Conservation (phyloP, 2,329 filamentous ascomycete species). For the Colletotrichum caudatum region DNA sequence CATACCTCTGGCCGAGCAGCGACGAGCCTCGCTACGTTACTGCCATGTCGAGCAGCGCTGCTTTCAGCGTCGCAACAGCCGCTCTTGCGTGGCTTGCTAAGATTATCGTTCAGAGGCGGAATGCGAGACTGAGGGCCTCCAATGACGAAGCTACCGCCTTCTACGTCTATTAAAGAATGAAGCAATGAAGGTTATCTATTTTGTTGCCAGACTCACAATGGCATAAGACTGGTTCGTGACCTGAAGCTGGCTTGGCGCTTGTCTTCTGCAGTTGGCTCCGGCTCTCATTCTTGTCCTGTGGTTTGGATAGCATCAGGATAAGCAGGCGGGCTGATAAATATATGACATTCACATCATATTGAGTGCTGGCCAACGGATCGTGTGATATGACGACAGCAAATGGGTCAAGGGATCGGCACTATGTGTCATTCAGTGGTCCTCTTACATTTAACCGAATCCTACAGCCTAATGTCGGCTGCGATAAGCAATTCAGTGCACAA, state of each 20-base stretch:
- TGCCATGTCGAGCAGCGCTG: conserved; percentile 50
- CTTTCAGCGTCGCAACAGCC: conserved; percentile 53
- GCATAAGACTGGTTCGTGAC: too few relatives aligned
- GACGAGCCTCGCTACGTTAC: conserved; percentile 55
- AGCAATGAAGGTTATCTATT: neutral
- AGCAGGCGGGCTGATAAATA: too few relatives aligned
- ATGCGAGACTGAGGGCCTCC: conserved; percentile 48
- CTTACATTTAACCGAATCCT: neutral
- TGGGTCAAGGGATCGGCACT: too few relatives aligned
- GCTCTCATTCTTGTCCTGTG: neutral
- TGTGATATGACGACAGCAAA: neutral
- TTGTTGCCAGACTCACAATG: neutral
- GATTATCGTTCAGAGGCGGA: conserved; percentile 51
- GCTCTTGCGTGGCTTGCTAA: conserved; percentile 53
- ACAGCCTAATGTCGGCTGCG: neutral
- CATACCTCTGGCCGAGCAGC: conserved; percentile 55
- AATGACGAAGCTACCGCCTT: conserved; percentile 46
- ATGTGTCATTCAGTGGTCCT: too few relatives aligned
- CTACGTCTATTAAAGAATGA: conserved; percentile 44
- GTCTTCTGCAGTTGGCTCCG: neutral
- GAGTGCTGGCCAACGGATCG: neutral
- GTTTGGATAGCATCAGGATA: neutral
- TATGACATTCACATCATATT: too few relatives aligned
- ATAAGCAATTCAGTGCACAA: neutral
- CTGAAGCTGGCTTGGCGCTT: neutral